Conservation (phyloP, 352 stramenopile species). For the Ochromonadaceae sp. region DNA sequence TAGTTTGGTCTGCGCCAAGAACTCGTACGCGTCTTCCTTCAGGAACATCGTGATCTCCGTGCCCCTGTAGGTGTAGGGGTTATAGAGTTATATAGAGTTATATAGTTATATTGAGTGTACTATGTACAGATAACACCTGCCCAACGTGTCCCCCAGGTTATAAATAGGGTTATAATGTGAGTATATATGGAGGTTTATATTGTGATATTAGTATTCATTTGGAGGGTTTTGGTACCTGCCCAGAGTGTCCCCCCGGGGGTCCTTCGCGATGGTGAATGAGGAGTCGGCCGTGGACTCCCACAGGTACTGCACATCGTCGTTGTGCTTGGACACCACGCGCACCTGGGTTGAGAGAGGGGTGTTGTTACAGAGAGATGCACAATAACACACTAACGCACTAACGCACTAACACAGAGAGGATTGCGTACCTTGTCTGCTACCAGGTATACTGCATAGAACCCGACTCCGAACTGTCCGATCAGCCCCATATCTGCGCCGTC, state of each 20-base stretch:
- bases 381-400: too few species aligned
- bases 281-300: slow-evolving; percentile 92
- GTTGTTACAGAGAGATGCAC: too few species aligned
- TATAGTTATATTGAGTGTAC: background rate
- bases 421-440: slow-evolving; percentile 76
- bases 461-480: slow-evolving; percentile 99
- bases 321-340: slow-evolving; percentile 94
- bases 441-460: slow-evolving; percentile 99
- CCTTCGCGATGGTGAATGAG: slow-evolving; percentile 85
- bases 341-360: too few species aligned
- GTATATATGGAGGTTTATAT: background rate
- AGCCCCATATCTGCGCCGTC: slow-evolving; percentile 96
- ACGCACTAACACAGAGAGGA: too few species aligned
- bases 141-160: slow-evolving; percentile 23
- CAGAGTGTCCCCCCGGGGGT: slow-evolving; percentile 76
- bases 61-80: slow-evolving; percentile 47
- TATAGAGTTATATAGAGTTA: too few species aligned
- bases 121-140: slow-evolving; percentile 15
- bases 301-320: slow-evolving; percentile 92
- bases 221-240: slow-evolving; percentile 26
- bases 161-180: background rate
- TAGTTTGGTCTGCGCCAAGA: slow-evolving; percentile 92
- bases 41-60: slow-evolving; percentile 91
- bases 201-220: background rate
- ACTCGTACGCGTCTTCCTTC: slow-evolving; percentile 98